Percentiles rank a stretch among this genome's conserved stretches.
These are phyloP conservation scores for Solanum virginianum DNA, from an alignment of 257 asterid species.

Conservation along the genomic window DNA sequence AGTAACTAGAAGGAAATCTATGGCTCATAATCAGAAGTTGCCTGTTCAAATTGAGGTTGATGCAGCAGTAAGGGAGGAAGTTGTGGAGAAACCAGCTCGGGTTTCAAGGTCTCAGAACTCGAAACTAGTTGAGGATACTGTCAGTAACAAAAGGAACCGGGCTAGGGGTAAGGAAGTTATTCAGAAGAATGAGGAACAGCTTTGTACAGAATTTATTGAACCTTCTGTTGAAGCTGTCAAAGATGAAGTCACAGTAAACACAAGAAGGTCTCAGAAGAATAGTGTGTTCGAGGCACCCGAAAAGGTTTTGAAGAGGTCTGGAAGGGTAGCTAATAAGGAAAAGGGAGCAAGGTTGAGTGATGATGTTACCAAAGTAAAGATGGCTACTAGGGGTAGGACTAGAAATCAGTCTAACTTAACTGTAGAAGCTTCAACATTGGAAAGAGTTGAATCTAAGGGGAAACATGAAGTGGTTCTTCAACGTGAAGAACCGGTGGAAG, in stretches of 20 bases:
- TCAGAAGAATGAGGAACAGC: not conserved
- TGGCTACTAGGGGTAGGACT: not conserved
- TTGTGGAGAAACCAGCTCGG: conserved; percentile 5
- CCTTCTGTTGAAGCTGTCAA: conserved; percentile 7
- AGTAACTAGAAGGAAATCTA: conserved; percentile 19
- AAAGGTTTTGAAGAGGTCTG: conserved; percentile 7
- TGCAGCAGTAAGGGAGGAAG: conserved; percentile 5
- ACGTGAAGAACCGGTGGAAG: not conserved
- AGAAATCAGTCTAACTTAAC: not conserved
- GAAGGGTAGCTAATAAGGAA: not conserved
- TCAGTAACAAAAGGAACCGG: conserved; percentile 10
- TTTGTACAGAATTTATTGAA: not conserved
- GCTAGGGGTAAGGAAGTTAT: conserved; percentile 1
- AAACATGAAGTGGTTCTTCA: not conserved
- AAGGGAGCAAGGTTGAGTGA: not conserved
- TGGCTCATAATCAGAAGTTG: not conserved
- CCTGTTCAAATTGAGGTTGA: conserved; percentile 5
- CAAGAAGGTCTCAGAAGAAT: conserved; percentile 12
- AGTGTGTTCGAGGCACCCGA: conserved; percentile 2
- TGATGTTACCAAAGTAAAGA: not conserved
- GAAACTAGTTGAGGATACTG: conserved; percentile 11
- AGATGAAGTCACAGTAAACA: conserved; percentile 6
- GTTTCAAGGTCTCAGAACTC: conserved; percentile 21
- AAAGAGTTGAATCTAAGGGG: not conserved
- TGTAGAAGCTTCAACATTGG: not conserved